Evolutionary conservation across 805 yeast genomes (phyloP), one percentile per base, ranked within the genome.

Genomic region (Brettanomyces nanus): DNA sequence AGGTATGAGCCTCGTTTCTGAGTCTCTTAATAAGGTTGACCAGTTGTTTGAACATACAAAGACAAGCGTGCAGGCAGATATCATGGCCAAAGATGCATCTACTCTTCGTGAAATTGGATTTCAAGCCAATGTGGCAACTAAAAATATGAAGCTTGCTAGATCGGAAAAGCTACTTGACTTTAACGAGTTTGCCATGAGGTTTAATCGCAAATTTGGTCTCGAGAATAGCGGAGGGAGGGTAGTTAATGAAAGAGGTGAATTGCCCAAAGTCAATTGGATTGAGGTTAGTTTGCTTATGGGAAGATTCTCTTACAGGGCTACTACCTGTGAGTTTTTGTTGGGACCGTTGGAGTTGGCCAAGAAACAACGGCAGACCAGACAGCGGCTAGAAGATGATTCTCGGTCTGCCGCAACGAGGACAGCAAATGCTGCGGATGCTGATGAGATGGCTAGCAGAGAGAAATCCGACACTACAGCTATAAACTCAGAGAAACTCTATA

Each of bases 331-430:
- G 44, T 84, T 80, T 51, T 56, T 85, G 43, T 61, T 77, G 38
- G 95, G 94, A 0, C 87, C 94, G 0, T 59, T 85, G 30, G 75
- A 72, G 14, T 63, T 79, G 2, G 80, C 80, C 45, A 70, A 73
- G 44, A 74, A 69, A 47, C 59, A 54, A n/a, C 48, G 63, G n/a
- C 51, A 20, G 1, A 15, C 53, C 0, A 58, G 46, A 31, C 59
- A 48, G 38, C 68, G 65, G 23, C 51, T 60, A 4, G 69, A 59
- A 28, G 77, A 70, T 37, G 73, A 73, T 14, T 53, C 59, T n/a
- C 55, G 48, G 36, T 32, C 36, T 17, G 61, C 62, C 0, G 49
- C 48, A 3, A 55, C 66, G 3, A 63, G 67, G 2, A 76, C 78
- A 0, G 87, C 92, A 1, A 69, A 67, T 42, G 63, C 63, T 14